phyloP scores from a whole-genome alignment of 129 eudicot species.

The Lactuca sativa region DNA sequence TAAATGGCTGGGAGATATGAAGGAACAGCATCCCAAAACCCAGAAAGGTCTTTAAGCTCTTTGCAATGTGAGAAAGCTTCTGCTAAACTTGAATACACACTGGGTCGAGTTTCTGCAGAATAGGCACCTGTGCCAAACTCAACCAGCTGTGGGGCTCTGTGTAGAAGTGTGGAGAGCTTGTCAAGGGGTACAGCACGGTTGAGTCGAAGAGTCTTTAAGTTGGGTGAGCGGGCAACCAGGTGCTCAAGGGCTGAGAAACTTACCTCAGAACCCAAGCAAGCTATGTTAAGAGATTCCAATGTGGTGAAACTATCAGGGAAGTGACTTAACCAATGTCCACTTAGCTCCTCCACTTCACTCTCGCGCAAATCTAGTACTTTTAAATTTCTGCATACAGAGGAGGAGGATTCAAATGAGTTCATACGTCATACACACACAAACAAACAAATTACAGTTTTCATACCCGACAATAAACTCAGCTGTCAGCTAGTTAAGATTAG shows the following conservation, averaged over 20 bases:
- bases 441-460: not conserved
- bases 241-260: conserved; percentile 68
- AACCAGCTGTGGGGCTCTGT: conserved; percentile 63
- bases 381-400: conserved; percentile 42
- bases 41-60: conserved; percentile 67
- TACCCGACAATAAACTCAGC: not conserved
- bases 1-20: conserved; percentile 68
- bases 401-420: not conserved
- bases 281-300: conserved; percentile 58
- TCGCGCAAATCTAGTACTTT: conserved; percentile 65
- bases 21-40: conserved; percentile 78
- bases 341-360: conserved; percentile 75
- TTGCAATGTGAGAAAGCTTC: conserved; percentile 66
- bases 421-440: not conserved
- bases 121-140: conserved; percentile 78
- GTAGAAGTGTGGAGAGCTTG: conserved; percentile 50
- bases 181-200: conserved; percentile 77
- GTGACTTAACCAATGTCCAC: conserved; percentile 80
- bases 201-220: conserved; percentile 63
- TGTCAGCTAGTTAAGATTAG: not conserved
- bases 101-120: conserved; percentile 58
- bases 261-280: conserved; percentile 69
- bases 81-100: conserved; percentile 38
- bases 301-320: conserved; percentile 69
- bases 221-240: conserved; percentile 63